Evolutionary conservation across 1,284 basidiomycete species (phyloP), one percentile per base, ranked within the genome.

Genomic region (Calocybe gambosa): DNA sequence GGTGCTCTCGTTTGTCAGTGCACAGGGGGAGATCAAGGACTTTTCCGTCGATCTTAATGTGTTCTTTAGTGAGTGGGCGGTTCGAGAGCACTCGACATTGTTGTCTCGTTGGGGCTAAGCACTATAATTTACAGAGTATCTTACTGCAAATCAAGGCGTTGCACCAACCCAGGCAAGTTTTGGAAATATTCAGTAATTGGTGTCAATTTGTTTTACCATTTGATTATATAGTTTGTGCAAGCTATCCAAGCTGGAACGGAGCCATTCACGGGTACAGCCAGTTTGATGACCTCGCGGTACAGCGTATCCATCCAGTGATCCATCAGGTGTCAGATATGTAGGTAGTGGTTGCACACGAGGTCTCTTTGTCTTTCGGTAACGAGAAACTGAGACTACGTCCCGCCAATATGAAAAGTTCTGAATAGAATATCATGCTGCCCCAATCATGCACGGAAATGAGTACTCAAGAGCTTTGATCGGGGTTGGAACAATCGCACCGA

Each of bases 11-110:
- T 80, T 80, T 59, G 73, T 80, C 52, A 74, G 68, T 51, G 60
- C 67, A 4, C 52, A 61, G 7, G 74, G 71, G 0, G 62, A 79
- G 53, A 70, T 80, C 61, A 74, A 62, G 39, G 59, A 69, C 56
- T 82, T 80, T 66, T 67, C 60, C 48, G 74, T 61, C n/a, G 76
- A 80, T 52, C 60, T 82, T 55, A 76, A 74, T 37, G 69, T 64
- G 28, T 80, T 80, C 63, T 79, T 80, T 62, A 55, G 78, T 78
- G 49, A 49, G 69, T 58, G 15, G 37, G 25, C n/a, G n/a, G n/a
- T n/a, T n/a, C n/a, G n/a, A n/a, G n/a, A n/a, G n/a, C n/a, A n/a
- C n/a, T n/a, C n/a, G n/a, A n/a, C n/a, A n/a, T n/a, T n/a, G n/a
- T n/a, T n/a, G n/a, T n/a, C n/a, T n/a, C n/a, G n/a, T n/a, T n/a